Base-by-base conservation (phyloP, 768 basidiomycete genomes). In the Leccinum rimulosum region DNA sequence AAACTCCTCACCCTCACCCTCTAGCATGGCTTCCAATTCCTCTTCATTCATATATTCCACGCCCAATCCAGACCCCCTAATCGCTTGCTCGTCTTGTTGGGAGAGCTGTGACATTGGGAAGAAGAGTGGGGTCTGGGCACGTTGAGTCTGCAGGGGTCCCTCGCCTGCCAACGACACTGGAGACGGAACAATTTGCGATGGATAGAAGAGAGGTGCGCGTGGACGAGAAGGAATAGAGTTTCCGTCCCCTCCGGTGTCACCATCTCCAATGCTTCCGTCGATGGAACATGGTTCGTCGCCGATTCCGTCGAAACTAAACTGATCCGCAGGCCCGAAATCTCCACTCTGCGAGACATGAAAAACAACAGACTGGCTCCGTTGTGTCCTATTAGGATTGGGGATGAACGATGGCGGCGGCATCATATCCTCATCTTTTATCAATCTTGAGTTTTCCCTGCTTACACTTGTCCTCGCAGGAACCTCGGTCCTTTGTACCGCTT, bases 41-140 rank as follows among this genome's bases (percentile, higher is more conserved):
- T 83, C 79, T 6, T 72, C 77, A 58, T 79, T 75, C 88, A 91
- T 89, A 60, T 79, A 67, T 65, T 89, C 88, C 25, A 87, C 76
- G 3, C 86, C 88, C 30, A 92, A 73, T 5, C 89, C 89, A 1
- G 86, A 84, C 28, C 77, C 79, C 38, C 78, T 78, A 49, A 91
- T 76, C 6, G 78, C 76, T 53, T 79, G 81, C 63, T 79, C 76
- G 38, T 84, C 81, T 31, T 77, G 79, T 30, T 76, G 77, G 3
- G 88, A 86, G 38, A 87, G 77, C 67, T 87, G 87, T n/a, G 86
- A 84, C 75, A 57, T 77, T 65, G 69, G 85, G 75, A 66, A 84
- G 68, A 56, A 83, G 76, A 70, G 64, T 10, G 72, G 73, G 2
- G 68, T 63, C 48, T 61, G 50, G 43, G 59, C 47, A 30, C 60